A percentile compares a stretch with the other conserved stretches of the same genome.
These are phyloP conservation scores for Eucalyptus curtisii DNA, from an alignment of 345 rosid genomes.

Conservation along the genomic window DNA sequence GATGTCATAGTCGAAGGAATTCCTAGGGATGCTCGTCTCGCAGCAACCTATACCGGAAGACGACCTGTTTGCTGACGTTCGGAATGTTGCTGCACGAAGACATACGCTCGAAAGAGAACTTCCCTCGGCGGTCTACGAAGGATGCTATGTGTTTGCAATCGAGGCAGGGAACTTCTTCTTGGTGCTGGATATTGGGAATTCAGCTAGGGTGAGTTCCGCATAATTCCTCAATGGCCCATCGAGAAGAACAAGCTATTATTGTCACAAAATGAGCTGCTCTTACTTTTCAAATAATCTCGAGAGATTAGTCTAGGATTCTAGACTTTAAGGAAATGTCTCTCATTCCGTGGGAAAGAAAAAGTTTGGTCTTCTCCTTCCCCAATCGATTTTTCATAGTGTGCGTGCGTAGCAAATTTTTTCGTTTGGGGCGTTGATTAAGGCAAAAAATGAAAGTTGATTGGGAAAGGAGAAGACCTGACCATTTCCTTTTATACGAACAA, in stretches of 20 bases:
- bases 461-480: no score
- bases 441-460: no score
- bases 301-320: background rate
- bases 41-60: background rate
- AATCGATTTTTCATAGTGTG: background rate
- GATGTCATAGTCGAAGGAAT: background rate
- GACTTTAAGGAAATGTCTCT: background rate
- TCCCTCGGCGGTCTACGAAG: background rate
- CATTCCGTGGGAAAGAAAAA: background rate
- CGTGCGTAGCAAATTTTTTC: background rate
- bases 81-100: slow-evolving; percentile 1
- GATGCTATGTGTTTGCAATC: background rate
- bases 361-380: background rate
- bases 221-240: background rate
- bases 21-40: background rate
- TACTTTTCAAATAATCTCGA: background rate
- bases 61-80: background rate
- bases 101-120: slow-evolving; percentile 17
- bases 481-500: no score
- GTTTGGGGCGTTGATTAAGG: no score
- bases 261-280: background rate
- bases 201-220: background rate
- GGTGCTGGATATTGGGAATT: background rate
- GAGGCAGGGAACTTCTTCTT: background rate
- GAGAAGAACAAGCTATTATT: background rate